Evolutionary conservation across 2,329 filamentous ascomycete species (phyloP), one percentile per base, ranked within the genome.

Genomic region (Tolypocladium guangdongense): DNA sequence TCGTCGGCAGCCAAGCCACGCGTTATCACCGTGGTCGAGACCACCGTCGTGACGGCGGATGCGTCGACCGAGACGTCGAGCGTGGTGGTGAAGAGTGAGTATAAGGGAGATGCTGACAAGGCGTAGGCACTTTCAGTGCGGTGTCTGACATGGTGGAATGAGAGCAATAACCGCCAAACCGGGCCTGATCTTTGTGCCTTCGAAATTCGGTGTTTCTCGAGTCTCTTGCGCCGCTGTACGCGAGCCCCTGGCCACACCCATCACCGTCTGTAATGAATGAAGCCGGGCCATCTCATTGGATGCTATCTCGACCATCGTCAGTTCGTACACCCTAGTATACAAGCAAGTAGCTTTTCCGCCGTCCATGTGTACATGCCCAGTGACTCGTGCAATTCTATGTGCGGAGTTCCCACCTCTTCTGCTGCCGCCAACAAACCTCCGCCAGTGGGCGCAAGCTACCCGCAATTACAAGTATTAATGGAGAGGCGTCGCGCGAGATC

Each of bases 271-370:
- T 10, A 18, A 16, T 3, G 30, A n/a, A 46, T n/a, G 8, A 18
- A 32, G 18, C 10, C 18, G 5, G 20, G 43, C 7, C 43, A 12
- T 32, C 43, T 32, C 27, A 32, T 46, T 39, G 36, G 53, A 53
- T 36, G 47, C 18, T 38, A 33, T 52, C 18, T 32, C 16, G 32
- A 32, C 43, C 50, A 51, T 56, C 51, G 49, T 55, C 55, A 52
- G 50, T 50, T 57, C 56, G 33, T 57, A 56, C 56, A 55, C 46
- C 51, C 45, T 57, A 57, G 27, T 52, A 38, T 52, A 52, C 51
- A 52, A 41, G 20, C 22, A 43, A 35, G 33, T 7, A 20, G 38
- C 36, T n/a, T 50, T 37, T 39, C 49, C 35, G 18, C 22, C 24
- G 16, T 32, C 32, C 33, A 16, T 35, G 18, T 12, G 16, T 46